Base-by-base conservation (phyloP, 257 asterid species). In the Salvia hispanica region DNA sequence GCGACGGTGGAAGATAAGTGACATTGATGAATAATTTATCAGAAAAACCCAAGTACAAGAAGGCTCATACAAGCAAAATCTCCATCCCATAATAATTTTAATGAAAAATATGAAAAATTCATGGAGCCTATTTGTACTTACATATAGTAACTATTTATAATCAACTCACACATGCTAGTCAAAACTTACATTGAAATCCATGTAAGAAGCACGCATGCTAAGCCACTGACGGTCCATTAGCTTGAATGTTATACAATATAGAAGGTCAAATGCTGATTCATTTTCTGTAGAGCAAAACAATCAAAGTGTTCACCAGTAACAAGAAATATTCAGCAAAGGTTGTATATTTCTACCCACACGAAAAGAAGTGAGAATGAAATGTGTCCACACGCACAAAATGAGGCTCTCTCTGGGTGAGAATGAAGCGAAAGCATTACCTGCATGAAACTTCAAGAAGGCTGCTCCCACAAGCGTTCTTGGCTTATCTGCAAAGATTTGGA, bases 161-260 rank as follows among this genome's bases (percentile, higher is more conserved):
- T 28, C 15, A 55, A n/a, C 31, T 34, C n/a, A 9, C 11, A 25
- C 57, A 18, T 9, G 6, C 31, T 63, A 61, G 48, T n/a, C 64
- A 60, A 40, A 58, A 76, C 96, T 73, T 83, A 90, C 97, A 72
- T 91, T 94, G 80, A 90, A 90, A 74, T 93, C 99, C 99, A 93
- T 93, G 88, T 93, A 94, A 18, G 99, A 94, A 47, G 99, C 99
- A 69, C 71, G 95, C 99, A 90, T 94, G 70, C 83, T 81, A 16
- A 94, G 97, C 99, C 97, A 94, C 66, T 82, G 92, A n/a, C 85
- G 81, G 76, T 94, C 99, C 99, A 94, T 90, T 78, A 88, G 95
- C 96, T 90, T 90, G 88, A 90, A 94, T 7, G 97, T 60, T 71
- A 90, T 88, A 79, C 99, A 90, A 71, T 94, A 94, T 47, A 94